Evolutionary conservation across 2,329 filamentous ascomycete genomes (phyloP), one percentile per base, ranked within the genome.

Genomic region (Pestalotiopsis sp.): DNA sequence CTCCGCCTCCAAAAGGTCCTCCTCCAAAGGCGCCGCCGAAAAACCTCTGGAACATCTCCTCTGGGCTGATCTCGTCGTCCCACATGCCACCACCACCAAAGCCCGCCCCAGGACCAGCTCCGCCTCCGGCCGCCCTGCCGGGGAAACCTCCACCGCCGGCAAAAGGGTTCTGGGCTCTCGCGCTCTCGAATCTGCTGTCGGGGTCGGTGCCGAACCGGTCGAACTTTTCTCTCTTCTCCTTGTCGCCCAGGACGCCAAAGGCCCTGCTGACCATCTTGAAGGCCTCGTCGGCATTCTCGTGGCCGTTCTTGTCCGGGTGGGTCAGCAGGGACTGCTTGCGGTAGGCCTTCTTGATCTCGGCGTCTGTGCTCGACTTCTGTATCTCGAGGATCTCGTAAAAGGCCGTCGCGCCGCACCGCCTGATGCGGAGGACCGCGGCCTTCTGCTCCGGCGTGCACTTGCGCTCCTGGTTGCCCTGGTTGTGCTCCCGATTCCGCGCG

Each of bases 301-400:
- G 95, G 65, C 95, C 95, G 86, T 99, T 99, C 86, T 99, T 99
- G 85, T 99, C 96, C 72, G 96, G 96, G 85, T 99, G 96, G 69
- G 96, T 99, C 77, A 98, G 86, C 76, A 99, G 84, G 78, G 93
- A 96, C 79, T 97, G 87, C 83, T 97, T 98, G 77, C 95, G 90
- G 83, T 99, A 99, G 6, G 96, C 95, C 85, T 98, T 98, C 82
- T 98, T 99, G 79, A 99, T 94, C 77, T 98, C 95, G 71, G 86
- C 81, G 74, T 98, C 95, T 63, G 90, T 90, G 76, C 89, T 91
- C 23, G 90, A 88, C 68, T 86, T 83, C 74, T 87, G 87, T 52
- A 91, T 84, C 25, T 90, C 91, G 39, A 99, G 84, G 74, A 99
- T 98, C 79, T 98, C 96, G 84, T 99, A 99, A 82, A 97, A 99